phyloP scores from a whole-genome alignment of 73 alveolate genomes.

The Paramecium octaurelia region DNA sequence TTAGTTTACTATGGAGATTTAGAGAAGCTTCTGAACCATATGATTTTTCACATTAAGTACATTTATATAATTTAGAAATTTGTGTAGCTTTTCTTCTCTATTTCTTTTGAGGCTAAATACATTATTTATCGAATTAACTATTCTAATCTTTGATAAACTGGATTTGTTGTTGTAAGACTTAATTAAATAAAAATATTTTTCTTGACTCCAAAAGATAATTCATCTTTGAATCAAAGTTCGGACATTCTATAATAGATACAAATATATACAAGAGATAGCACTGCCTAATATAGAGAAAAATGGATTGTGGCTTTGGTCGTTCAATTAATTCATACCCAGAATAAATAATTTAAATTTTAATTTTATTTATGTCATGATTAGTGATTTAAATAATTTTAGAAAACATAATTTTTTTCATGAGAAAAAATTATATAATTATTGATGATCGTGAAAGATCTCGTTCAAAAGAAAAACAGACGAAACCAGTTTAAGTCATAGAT shows the following conservation, averaged over 20 bases:
- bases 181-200: neutral
- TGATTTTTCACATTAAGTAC: conserved; percentile 20
- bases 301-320: neutral
- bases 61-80: conserved; percentile 24
- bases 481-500: neutral
- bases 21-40: conserved; percentile 53
- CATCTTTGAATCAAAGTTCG: neutral
- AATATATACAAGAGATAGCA: neutral
- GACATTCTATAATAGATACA: neutral
- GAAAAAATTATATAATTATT: neutral
- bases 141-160: neutral
- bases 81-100: conserved; percentile 11
- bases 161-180: neutral
- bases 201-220: neutral
- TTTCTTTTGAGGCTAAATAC: neutral
- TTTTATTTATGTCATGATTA: neutral
- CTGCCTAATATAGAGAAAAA: neutral
- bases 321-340: neutral
- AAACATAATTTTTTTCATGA: neutral
- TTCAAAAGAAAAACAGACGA: neutral
- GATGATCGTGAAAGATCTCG: neutral
- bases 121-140: neutral
- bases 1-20: conserved; percentile 47
- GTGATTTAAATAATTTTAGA: neutral
- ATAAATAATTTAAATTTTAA: neutral